Evolutionary conservation across 2,329 filamentous ascomycete genomes (phyloP).

Genomic region (Colletotrichum truncatum): DNA sequence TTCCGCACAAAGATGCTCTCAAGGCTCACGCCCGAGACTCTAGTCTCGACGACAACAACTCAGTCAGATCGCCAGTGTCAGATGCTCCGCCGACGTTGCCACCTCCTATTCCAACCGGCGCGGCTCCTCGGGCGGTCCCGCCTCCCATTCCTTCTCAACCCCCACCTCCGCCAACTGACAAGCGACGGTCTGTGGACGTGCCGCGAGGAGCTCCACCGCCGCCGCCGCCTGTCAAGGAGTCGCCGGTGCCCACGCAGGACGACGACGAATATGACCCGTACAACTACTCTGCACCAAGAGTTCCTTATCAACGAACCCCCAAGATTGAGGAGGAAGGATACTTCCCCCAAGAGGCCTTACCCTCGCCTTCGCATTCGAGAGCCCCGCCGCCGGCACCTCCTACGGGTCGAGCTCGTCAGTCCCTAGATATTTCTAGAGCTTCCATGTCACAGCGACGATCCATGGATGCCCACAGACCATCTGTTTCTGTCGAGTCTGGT

Average conservation of each 20-base stretch:
- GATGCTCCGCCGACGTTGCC: conserved; percentile 56
- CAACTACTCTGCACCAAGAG: conserved; percentile 55
- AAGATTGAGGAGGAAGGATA: conserved; percentile 57
- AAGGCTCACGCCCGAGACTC: conserved; percentile 83
- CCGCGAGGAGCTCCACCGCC: conserved; percentile 77
- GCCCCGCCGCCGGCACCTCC: conserved; percentile 22
- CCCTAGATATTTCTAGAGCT: conserved; percentile 69
- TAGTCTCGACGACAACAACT: conserved; percentile 76
- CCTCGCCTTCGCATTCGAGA: conserved; percentile 42
- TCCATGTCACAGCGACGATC: conserved; percentile 63
- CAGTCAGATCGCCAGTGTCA: conserved; percentile 63
- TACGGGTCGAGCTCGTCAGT: conserved; percentile 57
- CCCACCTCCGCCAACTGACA: conserved; percentile 60
- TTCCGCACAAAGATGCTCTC: conserved; percentile 91
- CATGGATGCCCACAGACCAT: conserved; percentile 79
- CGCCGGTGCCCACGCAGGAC: conserved; percentile 46
- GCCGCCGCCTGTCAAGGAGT: conserved; percentile 61
- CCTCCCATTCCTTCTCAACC: conserved; percentile 73
- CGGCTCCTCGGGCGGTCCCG: conserved; percentile 67
- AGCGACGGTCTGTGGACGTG: conserved; percentile 73
- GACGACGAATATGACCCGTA: conserved; percentile 78
- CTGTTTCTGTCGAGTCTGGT: conserved; percentile 78
- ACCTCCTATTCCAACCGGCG: conserved; percentile 64
- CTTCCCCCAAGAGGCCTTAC: conserved; percentile 52
- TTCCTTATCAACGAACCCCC: conserved; percentile 45